Percentiles rank a stretch among this genome's conserved stretches.
phyloP scores from a whole-genome alignment of 768 basidiomycete species.

The Termitomyces sp. region DNA sequence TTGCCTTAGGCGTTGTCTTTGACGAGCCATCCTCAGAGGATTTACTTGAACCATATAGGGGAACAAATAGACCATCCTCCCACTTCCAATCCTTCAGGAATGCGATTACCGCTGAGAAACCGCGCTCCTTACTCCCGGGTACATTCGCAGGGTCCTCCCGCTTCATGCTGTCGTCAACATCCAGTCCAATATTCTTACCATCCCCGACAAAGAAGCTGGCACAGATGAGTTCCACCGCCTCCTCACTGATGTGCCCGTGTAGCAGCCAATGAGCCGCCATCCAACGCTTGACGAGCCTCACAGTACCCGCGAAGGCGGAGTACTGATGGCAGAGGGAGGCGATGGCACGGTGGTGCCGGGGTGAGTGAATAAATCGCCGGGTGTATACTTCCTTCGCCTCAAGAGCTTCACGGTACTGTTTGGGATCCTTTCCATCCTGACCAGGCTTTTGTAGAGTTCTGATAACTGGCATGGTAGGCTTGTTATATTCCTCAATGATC shows the following conservation, averaged over 20 bases:
- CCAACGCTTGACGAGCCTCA: conserved; percentile 91
- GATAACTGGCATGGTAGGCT: conserved; percentile 35
- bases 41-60: conserved; percentile 51
- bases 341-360: conserved; percentile 83
- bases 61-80: conserved; percentile 70
- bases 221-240: conserved; percentile 84
- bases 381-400: conserved; percentile 58
- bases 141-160: conserved; percentile 37
- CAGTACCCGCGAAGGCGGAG: conserved; percentile 78
- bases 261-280: conserved; percentile 88
- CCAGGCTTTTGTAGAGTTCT: conserved; percentile 11
- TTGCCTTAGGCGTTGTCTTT: conserved; percentile 19
- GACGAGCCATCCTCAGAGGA: conserved; percentile 22
- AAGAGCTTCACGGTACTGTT: conserved; percentile 52
- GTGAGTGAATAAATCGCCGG: conserved; percentile 74
- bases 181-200: conserved; percentile 26
- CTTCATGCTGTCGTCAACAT: conserved; percentile 25
- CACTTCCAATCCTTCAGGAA: conserved; percentile 84
- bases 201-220: conserved; percentile 70
- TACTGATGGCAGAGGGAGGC: conserved; percentile 76
- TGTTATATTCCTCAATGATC: conserved; percentile 47
- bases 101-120: conserved; percentile 70
- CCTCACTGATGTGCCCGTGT: conserved; percentile 64
- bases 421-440: conserved; percentile 34
- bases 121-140: conserved; percentile 76